Percentiles rank a stretch among this genome's conserved stretches.
Evolutionary conservation across 306 rosid genomes (phyloP).

Genomic region (Citrullus amarus): DNA sequence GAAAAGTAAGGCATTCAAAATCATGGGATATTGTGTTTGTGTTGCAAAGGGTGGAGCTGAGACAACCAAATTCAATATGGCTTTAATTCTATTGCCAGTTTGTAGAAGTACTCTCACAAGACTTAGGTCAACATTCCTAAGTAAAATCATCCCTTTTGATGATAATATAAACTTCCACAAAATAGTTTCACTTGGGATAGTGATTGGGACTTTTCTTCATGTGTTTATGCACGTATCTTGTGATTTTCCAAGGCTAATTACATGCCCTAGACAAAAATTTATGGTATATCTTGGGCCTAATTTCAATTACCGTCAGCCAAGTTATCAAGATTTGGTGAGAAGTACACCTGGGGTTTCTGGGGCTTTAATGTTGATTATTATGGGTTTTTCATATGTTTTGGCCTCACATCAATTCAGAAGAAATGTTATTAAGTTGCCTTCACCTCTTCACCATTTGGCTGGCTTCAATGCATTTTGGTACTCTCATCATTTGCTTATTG

Average conservation of each 20-base stretch:
- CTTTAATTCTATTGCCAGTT: constrained; percentile 67
- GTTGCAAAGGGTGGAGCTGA: constrained; percentile 90
- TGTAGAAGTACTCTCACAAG: constrained; percentile 74
- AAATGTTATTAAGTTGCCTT: constrained; percentile 40
- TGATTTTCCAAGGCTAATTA: constrained; percentile 58
- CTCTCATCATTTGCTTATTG: constrained; percentile 72
- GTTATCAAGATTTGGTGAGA: constrained; percentile 23
- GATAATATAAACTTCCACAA: constrained; percentile 86
- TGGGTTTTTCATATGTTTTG: constrained; percentile 59
- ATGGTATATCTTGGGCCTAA: constrained; percentile 31
- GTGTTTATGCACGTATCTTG: constrained; percentile 41
- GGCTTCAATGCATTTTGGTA: constrained; percentile 95
- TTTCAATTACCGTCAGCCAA: constrained; percentile 42
- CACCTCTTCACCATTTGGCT: constrained; percentile 43
- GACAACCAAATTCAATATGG: constrained; percentile 92
- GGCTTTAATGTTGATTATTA: constrained; percentile 42
- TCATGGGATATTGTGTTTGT: constrained; percentile 84
- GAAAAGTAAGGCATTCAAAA: constrained; percentile 24
- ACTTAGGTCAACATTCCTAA: constrained; percentile 50
- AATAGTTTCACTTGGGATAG: constrained; percentile 41
- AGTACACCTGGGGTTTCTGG: constrained; percentile 54
- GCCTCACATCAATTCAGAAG: constrained; percentile 65
- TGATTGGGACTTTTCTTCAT: constrained; percentile 43
- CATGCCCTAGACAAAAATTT: constrained; percentile 31
- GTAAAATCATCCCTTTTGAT: constrained; percentile 62